phyloP scores from a whole-genome alignment of 257 asterid species.

The Solanum gandarillasii region DNA sequence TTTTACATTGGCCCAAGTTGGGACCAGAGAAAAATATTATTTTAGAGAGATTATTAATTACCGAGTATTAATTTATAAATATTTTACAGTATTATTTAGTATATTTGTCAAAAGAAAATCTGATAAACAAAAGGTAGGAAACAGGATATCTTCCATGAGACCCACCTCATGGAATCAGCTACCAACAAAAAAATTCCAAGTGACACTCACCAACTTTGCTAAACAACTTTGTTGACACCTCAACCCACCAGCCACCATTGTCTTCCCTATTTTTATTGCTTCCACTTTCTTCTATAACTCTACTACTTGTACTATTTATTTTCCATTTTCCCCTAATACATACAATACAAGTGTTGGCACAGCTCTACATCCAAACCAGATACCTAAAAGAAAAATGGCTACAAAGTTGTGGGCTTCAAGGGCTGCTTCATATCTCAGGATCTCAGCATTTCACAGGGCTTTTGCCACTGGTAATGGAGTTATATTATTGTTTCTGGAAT shows the following conservation, averaged over 20 bases:
- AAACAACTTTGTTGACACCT: conserved; percentile 24
- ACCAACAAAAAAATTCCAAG: background rate
- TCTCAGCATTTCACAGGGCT: conserved; percentile 65
- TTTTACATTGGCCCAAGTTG: too few species aligned
- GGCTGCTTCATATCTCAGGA: conserved; percentile 75
- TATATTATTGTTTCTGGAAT: background rate
- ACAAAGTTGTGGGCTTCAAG: conserved; percentile 66
- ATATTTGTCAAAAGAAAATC: background rate
- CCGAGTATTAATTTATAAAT: too few species aligned
- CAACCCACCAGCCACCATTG: conserved; percentile 17
- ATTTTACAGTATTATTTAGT: too few species aligned
- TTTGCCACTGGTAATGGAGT: conserved; percentile 66
- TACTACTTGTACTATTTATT: background rate
- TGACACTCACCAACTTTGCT: conserved; percentile 18
- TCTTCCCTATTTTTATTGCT: background rate
- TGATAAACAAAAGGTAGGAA: background rate
- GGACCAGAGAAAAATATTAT: too few species aligned
- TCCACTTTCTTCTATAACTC: background rate
- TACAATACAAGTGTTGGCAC: background rate
- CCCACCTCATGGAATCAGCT: background rate
- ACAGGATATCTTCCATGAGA: background rate
- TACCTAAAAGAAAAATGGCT: conserved; percentile 41
- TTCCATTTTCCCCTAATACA: background rate
- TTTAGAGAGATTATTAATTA: too few species aligned
- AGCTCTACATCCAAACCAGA: background rate